Evolutionary conservation across 1,284 basidiomycete species (phyloP).

Genomic region (Leccinum fallax): DNA sequence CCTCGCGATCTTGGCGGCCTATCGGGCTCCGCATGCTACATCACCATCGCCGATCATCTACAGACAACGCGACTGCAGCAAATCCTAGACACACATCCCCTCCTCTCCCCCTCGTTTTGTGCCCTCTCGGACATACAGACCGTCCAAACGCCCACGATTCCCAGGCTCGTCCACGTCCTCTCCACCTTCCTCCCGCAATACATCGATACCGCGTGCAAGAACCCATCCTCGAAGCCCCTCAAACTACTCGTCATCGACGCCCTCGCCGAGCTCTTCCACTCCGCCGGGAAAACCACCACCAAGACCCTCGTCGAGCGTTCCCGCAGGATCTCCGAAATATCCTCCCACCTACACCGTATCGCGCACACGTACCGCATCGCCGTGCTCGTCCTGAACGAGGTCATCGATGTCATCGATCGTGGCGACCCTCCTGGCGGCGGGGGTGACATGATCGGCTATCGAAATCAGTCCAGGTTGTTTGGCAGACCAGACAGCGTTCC

Average conservation of each 20-base stretch:
- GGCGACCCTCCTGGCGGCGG: slow-evolving; percentile 18
- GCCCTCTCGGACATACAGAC: slow-evolving; percentile 72
- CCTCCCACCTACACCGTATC: slow-evolving; percentile 66
- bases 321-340: slow-evolving; percentile 65
- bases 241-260: slow-evolving; percentile 82
- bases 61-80: slow-evolving; percentile 68
- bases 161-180: slow-evolving; percentile 70
- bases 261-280: slow-evolving; percentile 78
- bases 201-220: slow-evolving; percentile 41
- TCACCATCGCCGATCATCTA: slow-evolving; percentile 74
- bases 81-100: slow-evolving; percentile 53
- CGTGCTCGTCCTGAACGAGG: slow-evolving; percentile 85
- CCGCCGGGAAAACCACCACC: slow-evolving; percentile 54
- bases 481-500: slow-evolving; percentile 59
- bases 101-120: slow-evolving; percentile 47
- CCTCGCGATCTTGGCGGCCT: slow-evolving; percentile 53
- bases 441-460: slow-evolving; percentile 47
- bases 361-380: slow-evolving; percentile 68
- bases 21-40: slow-evolving; percentile 66
- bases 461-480: slow-evolving; percentile 78
- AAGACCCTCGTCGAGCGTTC: slow-evolving; percentile 69
- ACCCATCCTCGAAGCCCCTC: slow-evolving; percentile 50
- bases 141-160: slow-evolving; percentile 57
- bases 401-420: slow-evolving; percentile 70
- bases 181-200: slow-evolving; percentile 63